Evolutionary conservation across 1,139 yeast species (phyloP).

Genomic region (Hemisphaericaspora xylofermentans): DNA sequence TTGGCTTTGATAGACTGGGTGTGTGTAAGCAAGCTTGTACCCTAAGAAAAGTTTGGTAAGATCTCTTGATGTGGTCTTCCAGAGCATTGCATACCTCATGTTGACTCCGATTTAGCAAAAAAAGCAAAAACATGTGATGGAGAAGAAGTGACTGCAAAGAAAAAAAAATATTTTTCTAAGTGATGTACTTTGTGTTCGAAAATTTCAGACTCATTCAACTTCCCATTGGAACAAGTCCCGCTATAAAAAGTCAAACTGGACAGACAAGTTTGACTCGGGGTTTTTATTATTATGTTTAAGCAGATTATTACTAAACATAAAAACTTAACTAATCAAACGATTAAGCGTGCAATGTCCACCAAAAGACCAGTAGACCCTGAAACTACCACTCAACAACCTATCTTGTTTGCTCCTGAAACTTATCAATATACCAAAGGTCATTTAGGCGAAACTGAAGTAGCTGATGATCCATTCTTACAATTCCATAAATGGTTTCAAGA

Average conservation of each 20-base stretch:
- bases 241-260: background rate
- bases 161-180: too few species aligned
- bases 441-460: constrained; percentile 55
- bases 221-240: too few species aligned
- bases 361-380: constrained; percentile 13
- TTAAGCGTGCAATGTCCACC: constrained; percentile 4
- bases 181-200: too few species aligned
- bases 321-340: background rate
- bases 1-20: too few species aligned
- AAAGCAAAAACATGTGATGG: too few species aligned
- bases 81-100: too few species aligned
- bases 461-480: constrained; percentile 65
- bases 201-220: too few species aligned
- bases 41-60: too few species aligned
- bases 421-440: constrained; percentile 79
- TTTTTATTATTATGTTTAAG: constrained; percentile 6
- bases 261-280: background rate
- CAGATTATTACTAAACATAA: constrained; percentile 4
- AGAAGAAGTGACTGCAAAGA: too few species aligned
- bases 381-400: constrained; percentile 22
- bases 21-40: too few species aligned
- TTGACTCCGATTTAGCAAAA: too few species aligned
- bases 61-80: too few species aligned
- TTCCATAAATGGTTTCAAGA: constrained; percentile 84
- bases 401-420: constrained; percentile 77